These are phyloP conservation scores for Penicillium sp. DNA, from an alignment of 2,329 filamentous ascomycete genomes.

Conservation along the genomic window DNA sequence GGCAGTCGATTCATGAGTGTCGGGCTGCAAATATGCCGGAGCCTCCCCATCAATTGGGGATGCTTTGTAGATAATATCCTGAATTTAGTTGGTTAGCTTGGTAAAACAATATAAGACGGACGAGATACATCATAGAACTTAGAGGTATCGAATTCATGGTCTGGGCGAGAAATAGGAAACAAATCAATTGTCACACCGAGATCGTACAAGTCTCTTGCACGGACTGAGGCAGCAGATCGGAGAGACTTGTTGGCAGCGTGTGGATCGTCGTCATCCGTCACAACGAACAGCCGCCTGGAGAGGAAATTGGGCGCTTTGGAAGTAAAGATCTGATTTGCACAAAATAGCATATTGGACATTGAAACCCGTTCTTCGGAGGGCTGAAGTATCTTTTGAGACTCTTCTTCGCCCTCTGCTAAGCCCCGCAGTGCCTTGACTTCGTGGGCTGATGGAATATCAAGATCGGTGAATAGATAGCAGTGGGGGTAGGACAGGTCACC, in stretches of 20 bases:
- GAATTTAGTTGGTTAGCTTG: constrained; percentile 11
- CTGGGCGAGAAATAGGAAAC: constrained; percentile 73
- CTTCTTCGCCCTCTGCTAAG: constrained; percentile 72
- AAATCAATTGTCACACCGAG: constrained; percentile 85
- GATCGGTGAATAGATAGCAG: constrained; percentile 83
- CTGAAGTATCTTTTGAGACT: constrained; percentile 61
- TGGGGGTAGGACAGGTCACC: constrained; percentile 69
- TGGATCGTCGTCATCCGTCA: constrained; percentile 89
- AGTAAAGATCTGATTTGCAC: constrained; percentile 93
- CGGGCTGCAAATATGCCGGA: constrained; percentile 50
- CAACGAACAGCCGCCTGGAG: constrained; percentile 86
- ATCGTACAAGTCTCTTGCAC: constrained; percentile 92
- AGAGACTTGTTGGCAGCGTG: constrained; percentile 66
- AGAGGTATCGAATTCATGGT: constrained; percentile 67
- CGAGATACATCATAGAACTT: constrained; percentile 81
- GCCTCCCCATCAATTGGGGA: constrained; percentile 65
- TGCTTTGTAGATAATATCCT: constrained; percentile 85
- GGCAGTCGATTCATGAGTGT: constrained; percentile 52
- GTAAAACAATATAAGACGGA: neutral
- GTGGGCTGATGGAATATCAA: constrained; percentile 77
- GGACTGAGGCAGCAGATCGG: constrained; percentile 70
- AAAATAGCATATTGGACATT: constrained; percentile 88
- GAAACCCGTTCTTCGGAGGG: constrained; percentile 64
- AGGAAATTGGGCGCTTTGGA: constrained; percentile 92
- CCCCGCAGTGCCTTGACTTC: constrained; percentile 76